These are phyloP conservation scores for Colletotrichum kahawae DNA, from an alignment of 2,329 filamentous ascomycete species.

Conservation along the genomic window DNA sequence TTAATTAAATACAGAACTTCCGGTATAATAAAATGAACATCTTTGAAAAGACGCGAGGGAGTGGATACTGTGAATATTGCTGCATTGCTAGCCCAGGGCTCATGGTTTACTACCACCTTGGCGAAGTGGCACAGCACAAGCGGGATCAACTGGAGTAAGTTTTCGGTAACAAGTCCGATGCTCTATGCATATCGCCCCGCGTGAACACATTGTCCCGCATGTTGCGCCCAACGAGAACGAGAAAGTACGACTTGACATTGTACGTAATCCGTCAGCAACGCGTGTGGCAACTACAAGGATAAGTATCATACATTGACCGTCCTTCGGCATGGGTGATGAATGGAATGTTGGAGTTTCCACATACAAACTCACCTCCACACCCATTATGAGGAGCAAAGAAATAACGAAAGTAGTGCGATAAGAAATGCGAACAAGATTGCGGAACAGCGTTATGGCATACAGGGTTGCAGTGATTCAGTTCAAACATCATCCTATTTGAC, in stretches of 20 bases:
- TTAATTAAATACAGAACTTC: not conserved
- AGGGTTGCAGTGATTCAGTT: not conserved
- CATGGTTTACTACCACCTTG: not conserved
- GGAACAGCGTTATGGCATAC: too few relatives aligned
- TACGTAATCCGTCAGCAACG: not conserved
- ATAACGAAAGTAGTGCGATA: too few relatives aligned
- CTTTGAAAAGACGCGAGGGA: not conserved
- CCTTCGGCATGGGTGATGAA: not conserved
- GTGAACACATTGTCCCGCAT: not conserved
- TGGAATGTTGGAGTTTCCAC: not conserved
- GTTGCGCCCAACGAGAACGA: not conserved
- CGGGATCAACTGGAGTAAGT: not conserved
- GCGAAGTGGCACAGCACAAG: not conserved
- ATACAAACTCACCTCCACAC: not conserved
- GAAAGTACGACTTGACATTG: not conserved
- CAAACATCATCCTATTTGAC: not conserved
- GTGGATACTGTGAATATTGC: not conserved
- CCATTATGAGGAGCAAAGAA: not conserved
- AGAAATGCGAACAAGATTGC: too few relatives aligned
- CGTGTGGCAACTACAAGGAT: not conserved
- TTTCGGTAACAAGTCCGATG: not conserved
- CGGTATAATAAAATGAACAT: not conserved
- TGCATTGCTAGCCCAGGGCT: not conserved
- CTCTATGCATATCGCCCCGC: not conserved
- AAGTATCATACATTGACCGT: not conserved